phyloP scores from a whole-genome alignment of 805 yeast genomes.

The Kuraishia hungarica region DNA sequence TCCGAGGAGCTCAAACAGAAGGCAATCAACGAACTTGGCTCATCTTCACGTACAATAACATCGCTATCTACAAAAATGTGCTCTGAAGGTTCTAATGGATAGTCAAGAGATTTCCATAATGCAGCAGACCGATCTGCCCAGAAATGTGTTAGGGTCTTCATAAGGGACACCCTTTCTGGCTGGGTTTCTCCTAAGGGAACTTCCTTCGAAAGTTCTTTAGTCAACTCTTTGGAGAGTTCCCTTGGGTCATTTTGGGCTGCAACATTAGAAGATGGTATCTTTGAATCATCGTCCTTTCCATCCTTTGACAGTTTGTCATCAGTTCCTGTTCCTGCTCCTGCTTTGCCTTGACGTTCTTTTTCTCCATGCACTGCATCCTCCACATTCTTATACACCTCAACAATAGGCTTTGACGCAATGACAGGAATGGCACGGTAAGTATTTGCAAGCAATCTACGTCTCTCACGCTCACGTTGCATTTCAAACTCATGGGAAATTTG shows the following conservation, averaged over 20 bases:
- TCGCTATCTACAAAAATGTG: conserved; percentile 92
- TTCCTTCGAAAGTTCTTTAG: neutral
- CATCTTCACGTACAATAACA: conserved; percentile 91
- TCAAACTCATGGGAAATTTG: conserved; percentile 81
- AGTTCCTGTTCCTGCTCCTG: neutral
- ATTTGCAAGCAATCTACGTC: conserved; percentile 45
- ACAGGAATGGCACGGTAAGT: conserved; percentile 65
- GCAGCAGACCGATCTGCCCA: conserved; percentile 98
- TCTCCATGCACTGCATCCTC: conserved; percentile 72
- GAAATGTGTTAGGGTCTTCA: conserved; percentile 79
- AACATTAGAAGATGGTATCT: conserved; percentile 2
- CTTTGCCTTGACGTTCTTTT: neutral
- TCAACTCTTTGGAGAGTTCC: conserved; percentile 2
- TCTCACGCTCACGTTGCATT: conserved; percentile 74
- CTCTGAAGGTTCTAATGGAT: conserved; percentile 73
- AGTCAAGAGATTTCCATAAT: conserved; percentile 85
- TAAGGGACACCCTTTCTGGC: conserved; percentile 66
- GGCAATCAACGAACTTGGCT: conserved; percentile 90
- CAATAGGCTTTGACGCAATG: conserved; percentile 74
- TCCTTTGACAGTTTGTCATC: conserved; percentile 1
- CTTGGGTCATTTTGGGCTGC: conserved; percentile 7
- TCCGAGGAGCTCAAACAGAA: conserved; percentile 85
- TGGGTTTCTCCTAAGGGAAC: conserved; percentile 22
- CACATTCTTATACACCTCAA: conserved; percentile 81
- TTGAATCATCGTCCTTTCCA: neutral